Base-by-base conservation (phyloP, 2,329 filamentous ascomycete genomes). In the Fusarium xyrophilum region DNA sequence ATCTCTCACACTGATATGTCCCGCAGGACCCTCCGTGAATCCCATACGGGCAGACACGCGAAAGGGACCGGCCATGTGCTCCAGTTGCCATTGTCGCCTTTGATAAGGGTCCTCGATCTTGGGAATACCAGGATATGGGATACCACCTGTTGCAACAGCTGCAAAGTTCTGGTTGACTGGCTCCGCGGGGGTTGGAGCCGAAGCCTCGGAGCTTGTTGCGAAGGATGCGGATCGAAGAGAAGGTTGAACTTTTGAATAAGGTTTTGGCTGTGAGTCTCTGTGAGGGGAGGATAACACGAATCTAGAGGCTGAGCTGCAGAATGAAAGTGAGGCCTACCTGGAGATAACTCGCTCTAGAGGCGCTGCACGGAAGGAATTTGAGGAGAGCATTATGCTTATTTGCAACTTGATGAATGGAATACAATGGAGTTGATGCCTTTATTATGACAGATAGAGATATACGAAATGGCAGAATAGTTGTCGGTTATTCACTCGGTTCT, bases 1-100 rank as follows among this genome's bases (percentile, higher is more conserved):
- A 71, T 91, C 89, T 11, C 88, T 82, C 1, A 91, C 85, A 8
- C 79, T 83, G 57, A 91, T 91, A 73, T 91, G 89, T 2, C 89
- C 89, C 17, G 82, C 81, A 76, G 89, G 88, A 40, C 89, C 89
- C 74, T 91, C 88, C 0, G 84, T 86, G 76, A 78, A 85, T 11
- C 83, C 82, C 46, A 80, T 70, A 35, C 82, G 79, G 2, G 80
- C 79, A 74, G 84, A 85, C 10, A 84, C 79, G 28, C 83, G 78
- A 60, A 85, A 85, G 1, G 83, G 82, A 8, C 78, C 76, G 0
- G 79, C 83, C 73, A 85, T 78, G 47, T 83, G 78, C 19, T 83
- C 73, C 6, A 79, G 69, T 61, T 78, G 77, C 75, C 78, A 80
- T 59, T 69, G 68, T 0, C 78, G 74, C 46, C 77, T 74, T 36